Conservation (phyloP, 2,329 filamentous ascomycete species). For the Fusarium piperis region DNA sequence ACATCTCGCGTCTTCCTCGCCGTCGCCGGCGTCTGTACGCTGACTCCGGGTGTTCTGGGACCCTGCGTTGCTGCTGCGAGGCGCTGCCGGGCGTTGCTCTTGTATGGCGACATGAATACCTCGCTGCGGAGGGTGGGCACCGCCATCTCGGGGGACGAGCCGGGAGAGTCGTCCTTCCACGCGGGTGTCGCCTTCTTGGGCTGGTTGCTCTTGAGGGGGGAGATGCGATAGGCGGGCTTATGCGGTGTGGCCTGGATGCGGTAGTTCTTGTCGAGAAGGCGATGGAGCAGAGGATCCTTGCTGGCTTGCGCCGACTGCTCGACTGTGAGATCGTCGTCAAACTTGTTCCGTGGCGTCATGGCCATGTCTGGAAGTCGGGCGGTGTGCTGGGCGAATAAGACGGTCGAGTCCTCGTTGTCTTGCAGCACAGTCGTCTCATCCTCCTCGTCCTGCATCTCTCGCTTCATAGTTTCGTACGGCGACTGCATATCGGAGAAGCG, state of each 20-base stretch:
- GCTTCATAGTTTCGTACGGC: constrained; percentile 78
- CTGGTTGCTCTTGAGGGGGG: constrained; percentile 55
- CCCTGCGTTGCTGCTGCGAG: constrained; percentile 54
- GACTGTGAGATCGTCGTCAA: constrained; percentile 40
- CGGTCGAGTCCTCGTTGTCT: constrained; percentile 57
- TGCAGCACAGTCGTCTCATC: constrained; percentile 48
- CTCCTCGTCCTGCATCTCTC: constrained; percentile 67
- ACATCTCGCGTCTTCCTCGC: constrained; percentile 61
- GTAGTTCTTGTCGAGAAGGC: constrained; percentile 95
- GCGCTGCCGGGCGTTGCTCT: constrained; percentile 56
- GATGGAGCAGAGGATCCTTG: constrained; percentile 85
- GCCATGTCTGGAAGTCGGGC: constrained; percentile 69
- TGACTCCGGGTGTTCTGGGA: constrained; percentile 82
- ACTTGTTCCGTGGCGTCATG: constrained; percentile 68
- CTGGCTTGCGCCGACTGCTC: constrained; percentile 50
- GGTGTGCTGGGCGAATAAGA: constrained; percentile 62
- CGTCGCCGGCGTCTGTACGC: constrained; percentile 78
- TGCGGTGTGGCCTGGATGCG: constrained; percentile 92
- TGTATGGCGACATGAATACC: constrained; percentile 81
- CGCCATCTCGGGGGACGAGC: constrained; percentile 80
- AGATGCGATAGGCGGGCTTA: constrained; percentile 58
- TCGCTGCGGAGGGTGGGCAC: constrained; percentile 86
- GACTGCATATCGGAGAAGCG: constrained; percentile 75
- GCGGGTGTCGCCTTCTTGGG: constrained; percentile 49
- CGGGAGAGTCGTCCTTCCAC: constrained; percentile 68